A percentile compares a stretch with the other conserved stretches of the same genome.
phyloP scores from a whole-genome alignment of 2,329 filamentous ascomycete species.

The Xylariaceae sp. region DNA sequence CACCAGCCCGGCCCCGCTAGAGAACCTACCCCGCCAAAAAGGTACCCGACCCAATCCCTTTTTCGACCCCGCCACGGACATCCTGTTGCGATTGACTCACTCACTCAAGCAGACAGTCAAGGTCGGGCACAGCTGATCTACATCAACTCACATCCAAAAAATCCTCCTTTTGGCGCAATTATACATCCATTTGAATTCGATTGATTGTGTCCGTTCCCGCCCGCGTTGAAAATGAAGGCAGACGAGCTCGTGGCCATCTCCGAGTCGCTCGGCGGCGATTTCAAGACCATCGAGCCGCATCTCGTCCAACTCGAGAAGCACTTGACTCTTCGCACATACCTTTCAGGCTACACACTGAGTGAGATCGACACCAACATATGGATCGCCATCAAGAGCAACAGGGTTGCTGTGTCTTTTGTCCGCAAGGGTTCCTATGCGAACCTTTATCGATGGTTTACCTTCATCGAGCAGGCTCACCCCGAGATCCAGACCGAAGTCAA shows the following conservation, averaged over 20 bases:
- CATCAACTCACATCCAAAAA: neutral
- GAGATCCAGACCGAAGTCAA: conserved; percentile 71
- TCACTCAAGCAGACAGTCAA: conserved; percentile 1
- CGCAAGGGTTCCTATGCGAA: conserved; percentile 74
- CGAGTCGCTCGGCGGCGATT: conserved; percentile 58
- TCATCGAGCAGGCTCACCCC: conserved; percentile 75
- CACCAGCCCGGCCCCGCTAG: neutral
- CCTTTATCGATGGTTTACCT: conserved; percentile 80
- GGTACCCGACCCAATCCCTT: conserved; percentile 4
- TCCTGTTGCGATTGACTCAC: conserved; percentile 16
- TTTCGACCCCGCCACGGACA: conserved; percentile 24
- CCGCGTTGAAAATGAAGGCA: conserved; percentile 48
- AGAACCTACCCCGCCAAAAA: conserved; percentile 14
- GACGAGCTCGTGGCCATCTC: conserved; percentile 52
- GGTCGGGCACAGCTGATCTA: neutral
- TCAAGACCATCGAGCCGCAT: conserved; percentile 74
- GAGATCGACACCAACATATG: conserved; percentile 78
- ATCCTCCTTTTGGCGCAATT: neutral
- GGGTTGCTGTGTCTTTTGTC: conserved; percentile 75
- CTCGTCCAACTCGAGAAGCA: conserved; percentile 79
- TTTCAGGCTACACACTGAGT: conserved; percentile 74
- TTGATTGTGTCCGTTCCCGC: neutral
- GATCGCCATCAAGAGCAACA: conserved; percentile 77
- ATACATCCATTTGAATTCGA: neutral
- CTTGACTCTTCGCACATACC: conserved; percentile 79